These are phyloP conservation scores for Tetraselmis chui DNA, from an alignment of 139 green algal species.

Conservation along the genomic window DNA sequence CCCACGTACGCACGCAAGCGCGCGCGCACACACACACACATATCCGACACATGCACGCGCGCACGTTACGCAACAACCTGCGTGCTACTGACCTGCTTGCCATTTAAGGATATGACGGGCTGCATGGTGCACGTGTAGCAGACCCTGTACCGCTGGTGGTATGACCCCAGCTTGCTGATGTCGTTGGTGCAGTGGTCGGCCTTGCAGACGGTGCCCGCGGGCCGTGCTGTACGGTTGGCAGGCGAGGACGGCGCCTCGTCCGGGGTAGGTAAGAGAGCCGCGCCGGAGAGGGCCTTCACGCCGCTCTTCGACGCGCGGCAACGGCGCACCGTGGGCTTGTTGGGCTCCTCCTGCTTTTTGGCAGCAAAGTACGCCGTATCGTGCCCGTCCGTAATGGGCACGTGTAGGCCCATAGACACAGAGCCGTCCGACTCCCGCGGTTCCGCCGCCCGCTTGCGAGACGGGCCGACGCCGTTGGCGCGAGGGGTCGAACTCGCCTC, in stretches of 20 bases:
- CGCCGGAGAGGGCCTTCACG: neutral
- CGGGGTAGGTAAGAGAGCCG: neutral
- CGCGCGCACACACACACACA: no score
- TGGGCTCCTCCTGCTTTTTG: no score
- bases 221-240: neutral
- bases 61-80: conserved; percentile 19
- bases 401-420: no score
- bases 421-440: no score
- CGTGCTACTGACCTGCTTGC: conserved; percentile 24
- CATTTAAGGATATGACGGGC: conserved; percentile 10
- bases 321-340: neutral
- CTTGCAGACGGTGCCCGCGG: conserved; percentile 34
- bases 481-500: neutral
- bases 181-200: conserved; percentile 60
- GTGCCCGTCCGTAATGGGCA: no score
- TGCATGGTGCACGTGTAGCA: conserved; percentile 63
- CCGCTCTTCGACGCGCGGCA: neutral
- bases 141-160: conserved; percentile 79
- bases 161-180: conserved; percentile 52
- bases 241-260: no score
- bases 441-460: no score
- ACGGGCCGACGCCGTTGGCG: no score
- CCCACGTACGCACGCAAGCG: no score
- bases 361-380: neutral
- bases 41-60: no score